Evolutionary conservation across 2,329 filamentous ascomycete species (phyloP), one percentile per base, ranked within the genome.

Genomic region (Cyclaneusma minus): DNA sequence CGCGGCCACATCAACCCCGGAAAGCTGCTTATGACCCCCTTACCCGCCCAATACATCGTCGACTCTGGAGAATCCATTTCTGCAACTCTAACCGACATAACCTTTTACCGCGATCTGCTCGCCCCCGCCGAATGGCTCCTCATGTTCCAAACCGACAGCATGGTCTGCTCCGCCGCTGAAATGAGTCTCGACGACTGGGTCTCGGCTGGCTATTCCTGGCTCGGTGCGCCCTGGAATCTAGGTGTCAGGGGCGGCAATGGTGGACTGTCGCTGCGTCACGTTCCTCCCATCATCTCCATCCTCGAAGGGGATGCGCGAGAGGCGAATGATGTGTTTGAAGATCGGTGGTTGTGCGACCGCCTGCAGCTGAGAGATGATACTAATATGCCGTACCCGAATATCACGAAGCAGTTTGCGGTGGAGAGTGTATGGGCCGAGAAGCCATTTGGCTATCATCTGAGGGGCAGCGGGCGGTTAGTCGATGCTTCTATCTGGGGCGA

Each of bases 391-490:
- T 16, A 4, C 28, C 15, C 6, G 22, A 7, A 16, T 27, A 13
- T 27, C 21, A 12, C 8, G 12, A 39, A 33, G 16, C 36, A 40
- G 27, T 28, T 28, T 14, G 23, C 18, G 12, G 26, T 28, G 28
- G 45, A 55, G 10, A 60, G 61, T 9, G 59, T 56, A 37, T 66
- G 66, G 40, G 45, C 21, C 3, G 26, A 28, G 20, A 55, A 65
- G 40, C 64, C 65, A 9, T 64, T 69, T 63, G 65, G 65, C 22
- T 69, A 65, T 41, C 64, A 70, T 40, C 63, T 60, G 1, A 62
- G 62, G 13, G 56, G 56, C 6, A 56, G 55, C 28, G 64, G 64
- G 24, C 40, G 40, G 8, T 53, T 42, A 27, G 43, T 68, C n/a
- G 57, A 62, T 32, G 32, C 38, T 7, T 48, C 44, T 2, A 55